Evolutionary conservation across 192 early-diverging fungal genomes (phyloP), one percentile per base, ranked within the genome.

Genomic region (Coemansia sp.): DNA sequence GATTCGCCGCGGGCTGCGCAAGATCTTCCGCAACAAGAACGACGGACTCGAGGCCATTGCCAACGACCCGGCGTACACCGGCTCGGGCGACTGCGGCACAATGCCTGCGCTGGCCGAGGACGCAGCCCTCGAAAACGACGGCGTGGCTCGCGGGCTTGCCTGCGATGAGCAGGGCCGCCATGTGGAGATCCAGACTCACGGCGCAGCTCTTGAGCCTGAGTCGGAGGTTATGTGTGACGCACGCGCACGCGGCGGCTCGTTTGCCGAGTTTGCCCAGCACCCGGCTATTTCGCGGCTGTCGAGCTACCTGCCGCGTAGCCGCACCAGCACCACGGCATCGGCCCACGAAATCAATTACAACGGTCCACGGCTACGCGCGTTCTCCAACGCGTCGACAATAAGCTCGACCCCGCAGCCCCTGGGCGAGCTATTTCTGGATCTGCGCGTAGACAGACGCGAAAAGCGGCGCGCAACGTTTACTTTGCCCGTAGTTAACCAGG

Each of bases 401-500:
- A 57, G 66, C 62, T 58, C 63, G 1, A 79, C 71, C 32, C 71
- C 76, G 12, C 67, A 73, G 62, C 66, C 79, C 3, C 65, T 84
- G 12, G 78, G 82, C 60, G 82, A 84, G 62, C 66, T 84, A 60
- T 84, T 66, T 43, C 64, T 84, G 57, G 82, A 84, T 51, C 67
- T 80, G 57, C 54, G 58, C 10, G 71, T 84, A 2, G 75, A 73
- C 35, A 45, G 75, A 35, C 74, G 72, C 48, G 71, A 67, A 15
- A 80, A 81, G 59, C 68, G 75, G 10, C 75, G 75, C 24, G 64
- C 66, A 14, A 84, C 74, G 9, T 77, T 81, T 32, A 69, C 62
- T 1, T 65, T 84, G 41, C 82, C 82, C 0, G 72, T 67, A 9
- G 68, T 81, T 38, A 76, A 70, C 64, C 72, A 78, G 60, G 75